phyloP scores from a whole-genome alignment of 495 filamentous ascomycete species.

The Staphylotrichum longicolle region DNA sequence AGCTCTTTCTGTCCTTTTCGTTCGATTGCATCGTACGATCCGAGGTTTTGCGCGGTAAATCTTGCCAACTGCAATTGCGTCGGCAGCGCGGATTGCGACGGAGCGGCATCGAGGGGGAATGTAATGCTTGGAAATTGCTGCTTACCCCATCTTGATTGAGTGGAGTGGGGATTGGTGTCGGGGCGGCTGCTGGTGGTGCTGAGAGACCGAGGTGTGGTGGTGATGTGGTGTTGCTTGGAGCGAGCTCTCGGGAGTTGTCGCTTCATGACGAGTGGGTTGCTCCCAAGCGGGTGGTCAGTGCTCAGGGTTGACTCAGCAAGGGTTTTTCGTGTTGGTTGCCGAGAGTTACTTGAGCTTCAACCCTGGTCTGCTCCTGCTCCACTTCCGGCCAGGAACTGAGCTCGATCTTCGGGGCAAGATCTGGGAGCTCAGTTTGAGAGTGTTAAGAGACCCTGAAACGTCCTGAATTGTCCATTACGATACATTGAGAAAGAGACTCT shows the following conservation, averaged over 20 bases:
- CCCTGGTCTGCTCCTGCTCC: slow-evolving; percentile 7
- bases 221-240: slow-evolving; percentile 12
- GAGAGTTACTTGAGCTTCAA: slow-evolving; percentile 9
- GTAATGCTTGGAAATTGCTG: background rate
- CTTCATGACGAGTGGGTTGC: slow-evolving; percentile 21
- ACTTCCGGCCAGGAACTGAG: background rate
- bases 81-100: background rate
- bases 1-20: slow-evolving; percentile 6
- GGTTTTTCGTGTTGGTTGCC: slow-evolving; percentile 6
- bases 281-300: slow-evolving; percentile 14
- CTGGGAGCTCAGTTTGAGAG: no score
- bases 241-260: slow-evolving; percentile 23
- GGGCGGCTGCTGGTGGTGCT: slow-evolving; percentile 27
- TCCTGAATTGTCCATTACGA: no score
- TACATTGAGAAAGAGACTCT: no score
- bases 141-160: slow-evolving; percentile 31
- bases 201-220: slow-evolving; percentile 11
- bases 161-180: slow-evolving; percentile 17
- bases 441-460: no score
- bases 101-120: no score
- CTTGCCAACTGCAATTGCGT: background rate
- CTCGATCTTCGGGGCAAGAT: no score
- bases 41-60: slow-evolving; percentile 9
- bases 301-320: slow-evolving; percentile 17
- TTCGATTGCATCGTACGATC: slow-evolving; percentile 26